Evolutionary conservation across 192 early-diverging fungal genomes (phyloP).

Genomic region (Backusella macrospora): DNA sequence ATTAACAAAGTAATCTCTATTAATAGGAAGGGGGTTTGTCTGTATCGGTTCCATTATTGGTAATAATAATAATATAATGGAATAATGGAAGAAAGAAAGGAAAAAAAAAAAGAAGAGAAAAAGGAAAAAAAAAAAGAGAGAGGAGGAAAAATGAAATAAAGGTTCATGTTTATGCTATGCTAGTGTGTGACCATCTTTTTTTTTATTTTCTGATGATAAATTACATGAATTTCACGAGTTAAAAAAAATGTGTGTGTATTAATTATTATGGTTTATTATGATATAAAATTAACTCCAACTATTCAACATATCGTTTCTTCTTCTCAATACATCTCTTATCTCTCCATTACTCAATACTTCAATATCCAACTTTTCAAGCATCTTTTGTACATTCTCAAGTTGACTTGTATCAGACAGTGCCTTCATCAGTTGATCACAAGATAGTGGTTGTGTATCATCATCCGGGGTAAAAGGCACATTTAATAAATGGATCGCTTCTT

Average conservation of each 20-base stretch:
- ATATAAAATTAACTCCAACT: conserved; percentile 25
- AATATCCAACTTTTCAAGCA: conserved; percentile 17
- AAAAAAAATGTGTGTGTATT: background rate
- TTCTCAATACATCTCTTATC: conserved; percentile 34
- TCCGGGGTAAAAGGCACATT: conserved; percentile 21
- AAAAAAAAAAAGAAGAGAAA: conserved; percentile 6
- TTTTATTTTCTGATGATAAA: background rate
- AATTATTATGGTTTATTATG: background rate
- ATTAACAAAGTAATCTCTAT: conserved; percentile 19
- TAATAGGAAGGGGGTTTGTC: background rate
- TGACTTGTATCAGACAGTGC: conserved; percentile 2
- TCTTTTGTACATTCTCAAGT: background rate
- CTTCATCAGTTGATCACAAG: conserved; percentile 25
- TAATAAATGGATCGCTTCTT: conserved; percentile 32
- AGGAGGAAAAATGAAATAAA: background rate
- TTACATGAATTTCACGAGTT: background rate
- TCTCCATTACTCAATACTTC: conserved; percentile 28
- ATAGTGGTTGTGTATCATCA: background rate
- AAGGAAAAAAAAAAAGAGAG: conserved; percentile 14
- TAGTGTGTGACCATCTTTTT: background rate
- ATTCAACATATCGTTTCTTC: conserved; percentile 36
- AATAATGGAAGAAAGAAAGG: conserved; percentile 4
- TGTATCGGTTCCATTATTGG: background rate
- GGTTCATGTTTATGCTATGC: background rate
- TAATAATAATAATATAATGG: background rate